Percentiles rank a stretch among this genome's conserved stretches.
Conservation (phyloP, 768 basidiomycete genomes). For the Suillus subalutaceus region DNA sequence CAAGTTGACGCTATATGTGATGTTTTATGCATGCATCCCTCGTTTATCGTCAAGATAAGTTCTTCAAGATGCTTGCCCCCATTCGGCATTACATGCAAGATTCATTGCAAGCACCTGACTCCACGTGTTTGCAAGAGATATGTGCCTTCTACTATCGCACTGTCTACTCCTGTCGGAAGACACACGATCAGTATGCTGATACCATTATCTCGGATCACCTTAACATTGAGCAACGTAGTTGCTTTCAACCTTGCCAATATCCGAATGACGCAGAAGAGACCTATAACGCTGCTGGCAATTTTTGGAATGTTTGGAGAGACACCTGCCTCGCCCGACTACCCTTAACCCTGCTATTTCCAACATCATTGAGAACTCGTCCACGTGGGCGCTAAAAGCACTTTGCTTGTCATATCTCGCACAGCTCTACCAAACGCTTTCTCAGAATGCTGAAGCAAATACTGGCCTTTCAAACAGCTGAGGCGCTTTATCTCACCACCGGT, state of each 20-base stretch:
- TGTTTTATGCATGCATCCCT: neutral
- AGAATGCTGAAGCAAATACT: neutral
- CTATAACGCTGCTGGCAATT: neutral
- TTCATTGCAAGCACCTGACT: neutral
- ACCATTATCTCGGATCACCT: conserved; percentile 2
- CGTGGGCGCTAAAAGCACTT: neutral
- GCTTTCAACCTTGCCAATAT: neutral
- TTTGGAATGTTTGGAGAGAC: neutral
- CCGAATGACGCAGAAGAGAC: neutral
- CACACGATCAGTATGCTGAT: neutral
- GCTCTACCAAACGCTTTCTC: neutral
- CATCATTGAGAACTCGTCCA: neutral
- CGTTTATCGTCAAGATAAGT: conserved; percentile 2
- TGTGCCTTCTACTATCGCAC: neutral
- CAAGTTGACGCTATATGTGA: neutral
- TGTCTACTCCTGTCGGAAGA: neutral
- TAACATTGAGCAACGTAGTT: neutral
- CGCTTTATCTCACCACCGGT: neutral
- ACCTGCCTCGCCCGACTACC: neutral
- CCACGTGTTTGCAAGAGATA: neutral
- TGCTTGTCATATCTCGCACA: neutral
- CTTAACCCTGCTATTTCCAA: neutral
- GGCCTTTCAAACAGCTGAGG: neutral
- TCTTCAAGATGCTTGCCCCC: neutral
- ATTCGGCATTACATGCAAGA: conserved; percentile 5